Evolutionary conservation across 495 filamentous ascomycete genomes (phyloP).

Genomic region (Xylaria bambusicola): DNA sequence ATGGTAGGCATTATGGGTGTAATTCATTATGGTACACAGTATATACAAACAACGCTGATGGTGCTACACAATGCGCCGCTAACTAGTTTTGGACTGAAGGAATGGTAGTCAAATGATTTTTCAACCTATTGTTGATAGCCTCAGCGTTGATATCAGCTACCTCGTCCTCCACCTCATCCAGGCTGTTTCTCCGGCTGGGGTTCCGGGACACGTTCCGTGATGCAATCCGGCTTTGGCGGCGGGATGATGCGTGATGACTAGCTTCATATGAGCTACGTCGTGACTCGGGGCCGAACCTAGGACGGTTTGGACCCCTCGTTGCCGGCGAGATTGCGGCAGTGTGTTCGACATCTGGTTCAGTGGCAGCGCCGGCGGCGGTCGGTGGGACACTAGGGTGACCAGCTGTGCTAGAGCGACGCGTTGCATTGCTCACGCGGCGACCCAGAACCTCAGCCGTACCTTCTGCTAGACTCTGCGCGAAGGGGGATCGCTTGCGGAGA

Average conservation of each 20-base stretch:
- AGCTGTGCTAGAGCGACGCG: constrained; percentile 6
- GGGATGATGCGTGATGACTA: constrained; percentile 29
- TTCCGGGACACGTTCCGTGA: constrained; percentile 30
- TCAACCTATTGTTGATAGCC: background rate
- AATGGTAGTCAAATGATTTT: constrained; percentile 1
- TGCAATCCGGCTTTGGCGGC: constrained; percentile 30
- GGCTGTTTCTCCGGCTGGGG: constrained; percentile 27
- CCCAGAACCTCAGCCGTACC: constrained; percentile 48
- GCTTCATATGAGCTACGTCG: constrained; percentile 32
- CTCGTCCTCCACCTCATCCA: constrained; percentile 16
- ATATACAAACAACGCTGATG: too few species aligned
- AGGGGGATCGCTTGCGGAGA: constrained; percentile 71
- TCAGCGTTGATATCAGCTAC: background rate
- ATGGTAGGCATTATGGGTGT: too few species aligned
- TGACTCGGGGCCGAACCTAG: constrained; percentile 20
- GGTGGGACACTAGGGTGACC: background rate
- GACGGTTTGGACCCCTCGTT: background rate
- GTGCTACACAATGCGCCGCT: too few species aligned
- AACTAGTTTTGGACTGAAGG: constrained; percentile 7
- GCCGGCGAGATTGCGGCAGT: background rate
- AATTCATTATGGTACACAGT: too few species aligned
- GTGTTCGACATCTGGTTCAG: constrained; percentile 5
- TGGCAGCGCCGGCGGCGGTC: background rate
- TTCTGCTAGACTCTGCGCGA: constrained; percentile 70
- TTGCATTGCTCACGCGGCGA: background rate